Conservation (phyloP, 805 yeast genomes). For the Pichia ethanolica region DNA sequence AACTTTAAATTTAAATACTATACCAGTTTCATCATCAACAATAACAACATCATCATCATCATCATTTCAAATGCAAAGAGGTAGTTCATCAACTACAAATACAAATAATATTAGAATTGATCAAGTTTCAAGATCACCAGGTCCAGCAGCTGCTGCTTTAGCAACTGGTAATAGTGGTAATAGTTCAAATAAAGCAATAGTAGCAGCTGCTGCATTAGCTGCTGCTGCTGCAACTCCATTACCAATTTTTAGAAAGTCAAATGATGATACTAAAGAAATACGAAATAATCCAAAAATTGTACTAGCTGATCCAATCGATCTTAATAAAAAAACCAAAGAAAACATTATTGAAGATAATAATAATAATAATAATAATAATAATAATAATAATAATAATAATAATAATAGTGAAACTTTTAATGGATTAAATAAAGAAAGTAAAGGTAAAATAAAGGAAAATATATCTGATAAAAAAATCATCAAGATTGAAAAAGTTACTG, state of each 20-base stretch:
- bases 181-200: constrained; percentile 45
- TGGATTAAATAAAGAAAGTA: not conserved
- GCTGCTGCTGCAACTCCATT: constrained; percentile 75
- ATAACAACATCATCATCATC: not conserved
- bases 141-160: constrained; percentile 32
- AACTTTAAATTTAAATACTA: too few relatives aligned
- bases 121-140: constrained; percentile 28
- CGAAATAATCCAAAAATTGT: too few relatives aligned
- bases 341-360: not conserved
- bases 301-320: not conserved
- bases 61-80: not conserved
- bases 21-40: not conserved
- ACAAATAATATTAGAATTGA: not conserved
- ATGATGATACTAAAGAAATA: too few relatives aligned
- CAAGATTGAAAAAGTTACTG: not conserved
- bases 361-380: too few relatives aligned
- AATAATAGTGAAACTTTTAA: not conserved
- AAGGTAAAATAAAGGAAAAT: not conserved
- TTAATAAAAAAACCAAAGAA: not conserved
- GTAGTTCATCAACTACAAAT: not conserved
- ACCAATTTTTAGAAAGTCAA: constrained; percentile 32
- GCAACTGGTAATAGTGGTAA: constrained; percentile 24
- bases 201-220: constrained; percentile 79
- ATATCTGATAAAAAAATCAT: not conserved
- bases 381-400: too few relatives aligned